Base-by-base conservation (phyloP, 2,329 filamentous ascomycete genomes). In the Fusarium euwallaceae region DNA sequence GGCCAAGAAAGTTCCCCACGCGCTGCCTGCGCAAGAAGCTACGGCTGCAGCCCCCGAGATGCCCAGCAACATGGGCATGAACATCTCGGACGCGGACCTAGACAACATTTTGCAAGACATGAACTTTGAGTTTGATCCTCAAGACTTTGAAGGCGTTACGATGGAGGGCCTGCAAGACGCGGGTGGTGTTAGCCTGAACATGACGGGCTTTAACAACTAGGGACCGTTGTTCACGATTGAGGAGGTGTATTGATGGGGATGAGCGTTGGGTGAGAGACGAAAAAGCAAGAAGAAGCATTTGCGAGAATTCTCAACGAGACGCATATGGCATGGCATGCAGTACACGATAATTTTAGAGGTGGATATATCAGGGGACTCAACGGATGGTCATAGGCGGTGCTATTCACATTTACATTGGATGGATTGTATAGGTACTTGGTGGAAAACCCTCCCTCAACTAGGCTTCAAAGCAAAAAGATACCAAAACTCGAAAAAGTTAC, bases 21-120 rank as follows among this genome's bases (percentile, higher is more conserved):
- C 70, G 17, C 53, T 66, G 11, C 63, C 74, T 9, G 55, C 73
- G 3, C 67, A 73, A 8, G 62, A 69, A 20, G 24, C 51, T 6
- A 22, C 45, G 20, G 58, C 27, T 8, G 43, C 27, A 4, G 58
- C 70, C 16, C 70, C 75, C 10, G 71, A 72, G 3, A 61, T 82
- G 61, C 72, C 79, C 12, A 73, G 78, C 34, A 79, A 81, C 39
- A 80, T 83, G 78, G 80, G 82, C 9, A 48, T 83, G n/a, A 78
- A 81, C 61, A 77, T 84, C n/a, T 82, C 81, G 17, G 83, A 84
- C 56, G 79, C 79, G 22, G 83, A 86, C 61, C 72, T 87, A 41
- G 81, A 83, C 61, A 82, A 81, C 53, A 82, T 87, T n/a, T 63
- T 87, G 58, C 81, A 84, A 70, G 82, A 85, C 39, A 84, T 87